Evolutionary conservation across 139 green algal genomes (phyloP), one percentile per base, ranked within the genome.

Genomic region (Auxenochlorella protothecoides): DNA sequence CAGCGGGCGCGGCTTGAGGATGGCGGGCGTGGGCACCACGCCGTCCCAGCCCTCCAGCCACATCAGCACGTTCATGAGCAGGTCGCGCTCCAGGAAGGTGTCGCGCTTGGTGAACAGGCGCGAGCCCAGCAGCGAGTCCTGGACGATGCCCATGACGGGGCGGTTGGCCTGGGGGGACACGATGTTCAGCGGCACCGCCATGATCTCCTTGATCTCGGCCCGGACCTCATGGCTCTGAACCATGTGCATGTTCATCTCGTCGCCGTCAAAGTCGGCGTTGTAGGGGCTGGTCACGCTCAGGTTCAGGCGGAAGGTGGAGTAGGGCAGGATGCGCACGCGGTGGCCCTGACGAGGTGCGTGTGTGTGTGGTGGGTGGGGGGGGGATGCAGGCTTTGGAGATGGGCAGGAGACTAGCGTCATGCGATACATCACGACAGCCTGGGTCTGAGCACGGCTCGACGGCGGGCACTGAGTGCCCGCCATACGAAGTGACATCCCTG

Each of bases 171-270:
- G 94, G 51, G 95, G 89, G 6, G 89, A 97, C 59, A 99, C 90
- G 72, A 99, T 97, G 87, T 96, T 97, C 68, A 88, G 86, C 3
- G 95, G 92, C 76, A 99, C 95, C 84, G 96, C 91, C 95, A 99
- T 99, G 65, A 99, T 91, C 79, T 98, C 84, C n/a, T 80, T 76
- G 66, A 93, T 91, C 84, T 99, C 95, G 3, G 95, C 92, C 2
- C 89, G 86, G 54, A 90, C 93, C 84, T 98, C 93, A 27, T 92
- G 90, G 15, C 84, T 89, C 84, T 97, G 94, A 56, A 89, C 90
- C 54, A 99, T 86, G 83, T 99, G 95, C 95, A 99, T 98, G 91
- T 99, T 99, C 95, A 99, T 99, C 85, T 99, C 95, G 76, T 99
- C 95, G 16, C 95, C 95, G 74, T 99, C 95, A 83, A 99, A 99